phyloP scores from a whole-genome alignment of 169 alveolate genomes.

The Plasmodium relictum region DNA sequence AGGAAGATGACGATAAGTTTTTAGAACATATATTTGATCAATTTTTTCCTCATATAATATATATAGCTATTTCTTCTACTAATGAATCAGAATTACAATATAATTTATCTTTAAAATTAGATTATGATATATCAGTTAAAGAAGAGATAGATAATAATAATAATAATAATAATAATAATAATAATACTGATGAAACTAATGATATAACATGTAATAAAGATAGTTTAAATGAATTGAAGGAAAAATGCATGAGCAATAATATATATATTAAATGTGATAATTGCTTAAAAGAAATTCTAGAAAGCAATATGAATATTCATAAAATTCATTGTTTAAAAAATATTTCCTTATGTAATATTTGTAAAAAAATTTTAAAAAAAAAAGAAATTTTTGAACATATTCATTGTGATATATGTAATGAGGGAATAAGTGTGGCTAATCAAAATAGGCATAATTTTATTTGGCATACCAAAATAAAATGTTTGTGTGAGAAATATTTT shows the following conservation, averaged over 20 bases:
- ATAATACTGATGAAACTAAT: not conserved
- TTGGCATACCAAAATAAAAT: constrained; percentile 72
- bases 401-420: constrained; percentile 69
- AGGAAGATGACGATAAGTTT: constrained; percentile 8
- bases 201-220: not conserved
- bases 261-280: constrained; percentile 38
- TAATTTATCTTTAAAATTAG: constrained; percentile 21
- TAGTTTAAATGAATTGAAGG: not conserved
- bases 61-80: constrained; percentile 12
- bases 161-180: not conserved
- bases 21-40: constrained; percentile 53
- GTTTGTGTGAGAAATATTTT: constrained; percentile 43
- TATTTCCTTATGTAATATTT: constrained; percentile 47
- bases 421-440: constrained; percentile 23
- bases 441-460: constrained; percentile 28
- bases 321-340: constrained; percentile 58
- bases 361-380: constrained; percentile 37
- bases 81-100: constrained; percentile 20
- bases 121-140: not conserved
- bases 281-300: constrained; percentile 45
- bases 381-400: constrained; percentile 36
- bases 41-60: constrained; percentile 55
- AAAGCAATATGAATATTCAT: constrained; percentile 44
- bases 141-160: not conserved
- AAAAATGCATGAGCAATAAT: not conserved